Percentiles rank a stretch among this genome's conserved stretches.
Evolutionary conservation across 805 yeast genomes (phyloP).

Genomic region (Spathaspora passalidarum): DNA sequence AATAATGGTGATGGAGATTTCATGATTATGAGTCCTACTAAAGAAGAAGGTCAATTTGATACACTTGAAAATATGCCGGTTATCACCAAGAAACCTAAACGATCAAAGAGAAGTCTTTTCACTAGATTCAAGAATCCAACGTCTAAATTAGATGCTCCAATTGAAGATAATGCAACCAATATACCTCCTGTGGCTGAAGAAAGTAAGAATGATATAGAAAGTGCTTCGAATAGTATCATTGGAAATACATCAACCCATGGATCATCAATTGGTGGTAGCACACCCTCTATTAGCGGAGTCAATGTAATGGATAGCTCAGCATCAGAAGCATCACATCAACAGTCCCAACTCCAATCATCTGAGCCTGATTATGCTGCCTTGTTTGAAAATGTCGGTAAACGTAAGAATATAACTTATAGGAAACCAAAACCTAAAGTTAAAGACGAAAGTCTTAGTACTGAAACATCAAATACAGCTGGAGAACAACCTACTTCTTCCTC

Average conservation of each 20-base stretch:
- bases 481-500: neutral
- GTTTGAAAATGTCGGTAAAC: slow-evolving; percentile 41
- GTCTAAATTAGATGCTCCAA: slow-evolving; percentile 11
- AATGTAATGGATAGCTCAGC: slow-evolving; percentile 6
- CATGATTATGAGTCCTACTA: slow-evolving; percentile 18
- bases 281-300: slow-evolving; percentile 21
- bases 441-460: slow-evolving; percentile 11
- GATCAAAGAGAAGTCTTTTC: slow-evolving; percentile 34
- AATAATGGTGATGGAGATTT: slow-evolving; percentile 11
- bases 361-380: slow-evolving; percentile 44
- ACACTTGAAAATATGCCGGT: slow-evolving; percentile 10
- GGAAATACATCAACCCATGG: slow-evolving; percentile 10
- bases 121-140: slow-evolving; percentile 34
- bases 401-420: slow-evolving; percentile 28
- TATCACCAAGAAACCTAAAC: slow-evolving; percentile 25
- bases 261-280: slow-evolving; percentile 14
- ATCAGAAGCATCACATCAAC: slow-evolving; percentile 9
- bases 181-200: slow-evolving; percentile 10
- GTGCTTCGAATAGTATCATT: slow-evolving; percentile 4
- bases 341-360: neutral
- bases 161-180: slow-evolving; percentile 7
- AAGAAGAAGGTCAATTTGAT: slow-evolving; percentile 19
- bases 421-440: slow-evolving; percentile 24
- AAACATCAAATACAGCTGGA: neutral
- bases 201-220: slow-evolving; percentile 10